A percentile compares a stretch with the other conserved stretches of the same genome.
Conservation (phyloP, 495 filamentous ascomycete genomes). For the Chaetomium tenue region DNA sequence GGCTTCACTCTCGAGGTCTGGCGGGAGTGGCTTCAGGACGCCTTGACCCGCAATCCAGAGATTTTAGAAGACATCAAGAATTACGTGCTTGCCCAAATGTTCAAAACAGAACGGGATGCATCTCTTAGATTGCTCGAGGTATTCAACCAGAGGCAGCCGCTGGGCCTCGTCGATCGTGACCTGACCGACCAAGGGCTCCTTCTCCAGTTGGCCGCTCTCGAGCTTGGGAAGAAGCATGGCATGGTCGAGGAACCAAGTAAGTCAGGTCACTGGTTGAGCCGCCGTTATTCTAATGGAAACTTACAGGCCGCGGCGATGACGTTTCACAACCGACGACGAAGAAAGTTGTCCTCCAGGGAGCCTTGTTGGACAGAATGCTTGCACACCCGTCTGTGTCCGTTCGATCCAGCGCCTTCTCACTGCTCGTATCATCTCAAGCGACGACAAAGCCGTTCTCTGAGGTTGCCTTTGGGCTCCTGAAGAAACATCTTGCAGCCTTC, state of each 20-base stretch:
- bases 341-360: conserved; percentile 42
- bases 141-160: conserved; percentile 37
- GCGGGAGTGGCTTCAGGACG: conserved; percentile 50
- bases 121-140: conserved; percentile 58
- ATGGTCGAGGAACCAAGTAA: conserved; percentile 71
- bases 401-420: conserved; percentile 70
- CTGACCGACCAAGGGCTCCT: conserved; percentile 54
- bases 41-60: conserved; percentile 49
- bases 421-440: conserved; percentile 67
- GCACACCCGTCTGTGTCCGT: conserved; percentile 60
- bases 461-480: conserved; percentile 57
- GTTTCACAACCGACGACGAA: conserved; percentile 23
- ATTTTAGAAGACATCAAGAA: conserved; percentile 63
- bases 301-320: conserved; percentile 18
- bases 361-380: conserved; percentile 55
- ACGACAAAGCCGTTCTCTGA: conserved; percentile 66
- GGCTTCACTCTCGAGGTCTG: conserved; percentile 46
- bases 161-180: conserved; percentile 44
- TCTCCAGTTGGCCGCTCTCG: conserved; percentile 65
- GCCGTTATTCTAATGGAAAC: not conserved
- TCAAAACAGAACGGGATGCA: conserved; percentile 55
- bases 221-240: conserved; percentile 75
- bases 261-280: conserved; percentile 22
- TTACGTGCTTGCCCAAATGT: conserved; percentile 71
- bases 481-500: conserved; percentile 61